Base-by-base conservation (phyloP, 2,329 filamentous ascomycete genomes). In the Neofusicoccum sp. region DNA sequence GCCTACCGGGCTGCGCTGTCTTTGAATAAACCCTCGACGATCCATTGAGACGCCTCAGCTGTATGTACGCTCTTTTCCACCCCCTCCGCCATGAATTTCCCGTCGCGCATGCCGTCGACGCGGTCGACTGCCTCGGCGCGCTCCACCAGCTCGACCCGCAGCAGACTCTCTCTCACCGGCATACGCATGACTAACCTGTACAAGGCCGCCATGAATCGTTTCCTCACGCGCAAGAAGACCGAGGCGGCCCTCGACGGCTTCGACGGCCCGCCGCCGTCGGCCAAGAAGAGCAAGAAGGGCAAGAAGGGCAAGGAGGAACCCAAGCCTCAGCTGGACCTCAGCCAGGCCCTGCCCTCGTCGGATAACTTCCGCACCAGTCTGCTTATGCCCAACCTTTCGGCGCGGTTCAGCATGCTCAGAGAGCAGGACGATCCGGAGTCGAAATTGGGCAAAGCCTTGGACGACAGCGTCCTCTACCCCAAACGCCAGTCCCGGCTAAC, bases 361-460 rank as follows among this genome's bases (percentile, higher is more conserved):
- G 91, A 98, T 75, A 89, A 98, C 70, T 98, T 99, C 75, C 86
- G 95, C 61, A 99, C 95, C 3, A 98, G 95, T 80, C 79, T 99
- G 62, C 81, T 99, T 64, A 96, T 99, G 93, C 93, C 91, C 0
- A 93, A 93, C 43, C 82, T 99, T 4, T 98, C 93, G 0, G 91
- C 93, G 11, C 87, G 95, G 6, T 99, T 99, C 74, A 98, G 93
- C 67, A 98, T 98, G 93, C 80, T 98, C 33, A 83, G 91, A 69
- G 93, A 97, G 75, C 93, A 97, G 73, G 93, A 97, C 72, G 92
- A 97, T 69, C 93, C 93, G 1, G 88, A 81, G 64, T 93, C 91
- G 1, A 89, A 92, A 73, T 83, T 97, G 33, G 93, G 93, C 61
- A 97, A 98, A 75, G 93, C 93, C 14, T 95, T 90, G 74, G 93